These are phyloP conservation scores for Laguncularia racemosa DNA, from an alignment of 345 rosid species.

Conservation along the genomic window DNA sequence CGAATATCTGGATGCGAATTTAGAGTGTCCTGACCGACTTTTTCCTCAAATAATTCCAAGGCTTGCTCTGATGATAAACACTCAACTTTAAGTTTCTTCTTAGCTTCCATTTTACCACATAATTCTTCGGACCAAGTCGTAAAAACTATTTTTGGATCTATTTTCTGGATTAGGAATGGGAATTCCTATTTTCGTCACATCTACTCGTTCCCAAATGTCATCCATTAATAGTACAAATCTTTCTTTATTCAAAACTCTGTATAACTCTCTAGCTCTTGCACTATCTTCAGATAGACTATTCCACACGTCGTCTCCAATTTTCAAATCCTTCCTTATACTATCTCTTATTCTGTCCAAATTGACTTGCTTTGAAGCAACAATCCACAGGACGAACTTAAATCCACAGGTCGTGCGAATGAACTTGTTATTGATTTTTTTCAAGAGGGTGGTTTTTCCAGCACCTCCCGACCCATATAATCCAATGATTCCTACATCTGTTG, in stretches of 20 bases:
- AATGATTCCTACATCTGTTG: background rate
- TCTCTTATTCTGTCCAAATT: constrained; percentile 1
- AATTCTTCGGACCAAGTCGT: constrained; percentile 18
- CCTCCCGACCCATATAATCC: constrained; percentile 19
- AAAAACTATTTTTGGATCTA: constrained; percentile 15
- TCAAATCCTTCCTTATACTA: constrained; percentile 1
- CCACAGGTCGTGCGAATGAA: background rate
- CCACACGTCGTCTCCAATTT: background rate
- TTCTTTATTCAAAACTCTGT: constrained; percentile 1
- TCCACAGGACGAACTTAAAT: constrained; percentile 15
- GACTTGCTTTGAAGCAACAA: constrained; percentile 4
- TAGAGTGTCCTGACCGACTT: constrained; percentile 11
- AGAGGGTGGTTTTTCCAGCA: constrained; percentile 17
- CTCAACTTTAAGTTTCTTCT: constrained; percentile 5
- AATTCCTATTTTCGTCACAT: constrained; percentile 11
- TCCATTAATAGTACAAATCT: constrained; percentile 19
- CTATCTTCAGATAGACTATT: background rate
- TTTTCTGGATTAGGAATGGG: constrained; percentile 4
- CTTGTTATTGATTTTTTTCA: constrained; percentile 10
- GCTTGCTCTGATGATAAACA: constrained; percentile 8
- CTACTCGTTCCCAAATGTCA: constrained; percentile 8
- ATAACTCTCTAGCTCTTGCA: background rate
- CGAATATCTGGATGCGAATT: constrained; percentile 1
- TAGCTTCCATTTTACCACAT: constrained; percentile 18
- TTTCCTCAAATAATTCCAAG: constrained; percentile 12